Evolutionary conservation across 2,329 filamentous ascomycete species (phyloP), one percentile per base, ranked within the genome.

Genomic region (Trichoderma sp.): DNA sequence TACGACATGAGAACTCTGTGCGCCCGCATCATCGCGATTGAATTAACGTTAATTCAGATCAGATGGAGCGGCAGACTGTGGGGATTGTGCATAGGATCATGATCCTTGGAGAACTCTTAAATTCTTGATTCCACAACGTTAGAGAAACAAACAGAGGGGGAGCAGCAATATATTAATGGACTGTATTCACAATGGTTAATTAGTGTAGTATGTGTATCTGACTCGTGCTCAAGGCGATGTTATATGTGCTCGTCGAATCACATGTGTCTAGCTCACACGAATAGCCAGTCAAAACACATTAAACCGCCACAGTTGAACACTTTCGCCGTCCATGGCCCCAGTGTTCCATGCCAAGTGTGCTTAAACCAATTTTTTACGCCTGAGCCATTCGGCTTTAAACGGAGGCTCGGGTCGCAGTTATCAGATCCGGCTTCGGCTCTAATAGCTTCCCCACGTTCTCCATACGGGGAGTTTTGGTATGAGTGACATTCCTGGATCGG

Each of bases 371-470:
- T 28, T 28, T n/a, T 21, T 2, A 24, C 57, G 39, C 39, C 39
- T 1, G 7, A 4, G 15, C 28, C 2, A 66, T 24, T 69, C 66
- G 28, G 66, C 26, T 43, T 61, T 69, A 61, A 61, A 69, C 66
- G 66, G 66, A 28, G 66, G 56, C n/a, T 60, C 36, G 56, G 66
- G 56, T 61, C 56, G 56, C 66, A 24, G 15, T 58, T 61, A 60
- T 60, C 36, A 69, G 53, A 58, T 69, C 66, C 66, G 66, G 66
- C 66, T 61, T 69, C 66, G 66, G 66, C 66, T 61, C 66, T 43
- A 36, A 43, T 57, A 24, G 26, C n/a, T 32, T 57, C 66, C 56
- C 66, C 66, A 61, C 36, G 66, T 58, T 60, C 66, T 69, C 66
- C 66, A 60, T 60, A 26, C 18, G n/a, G 18, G 18, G n/a, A 36